Evolutionary conservation across 2,329 filamentous ascomycete species (phyloP).

Genomic region (Trichoderma aggressivum): DNA sequence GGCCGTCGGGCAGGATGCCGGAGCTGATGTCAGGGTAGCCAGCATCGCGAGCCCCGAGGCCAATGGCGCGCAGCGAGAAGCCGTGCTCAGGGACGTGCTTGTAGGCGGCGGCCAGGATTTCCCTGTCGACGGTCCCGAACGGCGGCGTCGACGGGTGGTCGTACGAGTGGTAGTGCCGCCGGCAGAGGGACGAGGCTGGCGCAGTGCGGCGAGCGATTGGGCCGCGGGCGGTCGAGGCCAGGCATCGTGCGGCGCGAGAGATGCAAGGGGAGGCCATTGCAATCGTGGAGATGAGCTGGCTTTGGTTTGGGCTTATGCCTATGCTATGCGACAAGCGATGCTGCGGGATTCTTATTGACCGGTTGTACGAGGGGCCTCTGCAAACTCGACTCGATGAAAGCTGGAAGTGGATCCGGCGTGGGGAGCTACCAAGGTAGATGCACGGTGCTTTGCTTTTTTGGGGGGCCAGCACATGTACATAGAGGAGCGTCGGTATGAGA

Average conservation of each 20-base stretch:
- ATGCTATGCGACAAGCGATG: background rate
- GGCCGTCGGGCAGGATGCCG: slow-evolving; percentile 74
- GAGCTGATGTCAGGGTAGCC: slow-evolving; percentile 85
- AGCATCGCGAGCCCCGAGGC: slow-evolving; percentile 74
- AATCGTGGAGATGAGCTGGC: background rate
- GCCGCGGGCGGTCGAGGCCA: background rate
- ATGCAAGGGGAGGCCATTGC: slow-evolving; percentile 8
- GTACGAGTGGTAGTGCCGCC: slow-evolving; percentile 65
- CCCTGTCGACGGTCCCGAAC: slow-evolving; percentile 66
- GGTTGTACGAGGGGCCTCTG: slow-evolving; percentile 4
- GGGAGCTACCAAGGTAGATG: background rate
- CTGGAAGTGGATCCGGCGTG: background rate
- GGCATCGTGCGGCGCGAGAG: background rate
- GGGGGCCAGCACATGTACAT: background rate
- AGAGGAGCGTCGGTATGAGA: background rate
- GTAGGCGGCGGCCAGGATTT: slow-evolving; percentile 80
- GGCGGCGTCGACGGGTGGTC: slow-evolving; percentile 59
- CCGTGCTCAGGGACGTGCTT: slow-evolving; percentile 75
- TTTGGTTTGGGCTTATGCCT: background rate
- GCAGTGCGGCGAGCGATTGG: background rate
- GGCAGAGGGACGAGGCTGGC: background rate
- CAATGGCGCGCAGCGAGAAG: slow-evolving; percentile 72
- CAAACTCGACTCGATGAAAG: background rate
- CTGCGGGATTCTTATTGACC: background rate
- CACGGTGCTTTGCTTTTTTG: background rate